Evolutionary conservation across 2,329 filamentous ascomycete species (phyloP), one percentile per base, ranked within the genome.

Genomic region (Neonectria ditissima): DNA sequence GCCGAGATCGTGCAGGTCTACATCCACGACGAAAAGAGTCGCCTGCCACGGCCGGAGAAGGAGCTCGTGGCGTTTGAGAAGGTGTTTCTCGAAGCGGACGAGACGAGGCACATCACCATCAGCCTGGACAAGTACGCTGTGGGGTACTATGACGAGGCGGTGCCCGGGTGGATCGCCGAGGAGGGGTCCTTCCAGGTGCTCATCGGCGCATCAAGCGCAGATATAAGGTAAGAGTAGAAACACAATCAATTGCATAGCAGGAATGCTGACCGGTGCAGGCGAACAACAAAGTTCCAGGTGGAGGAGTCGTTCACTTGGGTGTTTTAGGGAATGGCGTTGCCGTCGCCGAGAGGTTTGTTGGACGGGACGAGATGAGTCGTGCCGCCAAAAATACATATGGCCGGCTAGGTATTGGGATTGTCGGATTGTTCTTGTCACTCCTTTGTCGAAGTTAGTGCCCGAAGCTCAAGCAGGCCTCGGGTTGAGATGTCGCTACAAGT

Each of bases 51-150:
- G 22, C 90, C 90, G 0, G 86, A 88, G 69, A 92, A 92, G 78
- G 91, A 93, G 77, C 81, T 93, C 1, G 88, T 89, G 34, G 89
- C 88, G 0, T 93, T 92, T 71, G 85, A 86, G 62, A 92, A 92
- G 77, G 83, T 91, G 0, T 82, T 79, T 53, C 76, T 92, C 3
- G 81, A 86, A 47, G 80, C 84, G 2, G 88, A 87, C 4, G 84
- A 86, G 79, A 86, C 84, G 0, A 82, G 79, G 67, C 83, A 86
- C 62, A 74, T 86, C 34, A 76, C 78, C 10, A 76, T 86, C 4
- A 67, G 70, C 16, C 68, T 86, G 10, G 83, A 86, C 67, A 84
- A 83, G 74, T 80, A 84, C 63, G 83, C 84, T 1, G 83, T 84
- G 2, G 84, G 84, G 9, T 92, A 91, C 76, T 92, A 89, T 67